These are phyloP conservation scores for Penicillium mononematosum DNA, from an alignment of 495 filamentous ascomycete species.

Conservation along the genomic window DNA sequence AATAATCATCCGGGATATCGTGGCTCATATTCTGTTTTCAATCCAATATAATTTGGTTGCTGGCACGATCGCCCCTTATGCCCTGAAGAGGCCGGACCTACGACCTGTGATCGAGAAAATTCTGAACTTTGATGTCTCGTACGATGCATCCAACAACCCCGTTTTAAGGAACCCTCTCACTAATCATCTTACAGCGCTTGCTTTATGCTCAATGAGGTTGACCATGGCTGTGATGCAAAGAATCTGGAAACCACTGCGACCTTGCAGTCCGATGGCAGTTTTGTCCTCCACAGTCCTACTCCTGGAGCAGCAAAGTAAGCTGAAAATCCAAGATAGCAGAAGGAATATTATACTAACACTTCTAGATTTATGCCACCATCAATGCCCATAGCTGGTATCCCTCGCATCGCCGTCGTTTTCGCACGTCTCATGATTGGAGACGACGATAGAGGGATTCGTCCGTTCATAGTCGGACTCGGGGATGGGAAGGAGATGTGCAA, in stretches of 20 bases:
- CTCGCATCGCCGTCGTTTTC: conserved; percentile 32
- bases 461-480: conserved; percentile 31
- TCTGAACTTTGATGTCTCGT: conserved; percentile 29
- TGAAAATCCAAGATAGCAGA: background rate
- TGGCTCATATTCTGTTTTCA: conserved; percentile 13
- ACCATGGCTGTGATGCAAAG: conserved; percentile 34
- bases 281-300: conserved; percentile 8
- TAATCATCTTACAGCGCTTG: conserved; percentile 16
- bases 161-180: background rate
- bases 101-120: conserved; percentile 23
- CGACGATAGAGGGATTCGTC: conserved; percentile 29
- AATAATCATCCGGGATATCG: conserved; percentile 5
- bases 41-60: conserved; percentile 38
- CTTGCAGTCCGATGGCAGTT: conserved; percentile 30
- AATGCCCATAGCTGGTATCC: conserved; percentile 21
- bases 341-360: background rate
- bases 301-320: too few relatives aligned
- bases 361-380: background rate
- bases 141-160: background rate
- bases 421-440: conserved; percentile 25
- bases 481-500: conserved; percentile 27
- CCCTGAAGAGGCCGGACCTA: conserved; percentile 25
- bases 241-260: conserved; percentile 37
- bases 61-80: conserved; percentile 31
- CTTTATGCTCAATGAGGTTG: conserved; percentile 35